Base-by-base conservation (phyloP, 257 asterid species). In the Henckelia pumila region DNA sequence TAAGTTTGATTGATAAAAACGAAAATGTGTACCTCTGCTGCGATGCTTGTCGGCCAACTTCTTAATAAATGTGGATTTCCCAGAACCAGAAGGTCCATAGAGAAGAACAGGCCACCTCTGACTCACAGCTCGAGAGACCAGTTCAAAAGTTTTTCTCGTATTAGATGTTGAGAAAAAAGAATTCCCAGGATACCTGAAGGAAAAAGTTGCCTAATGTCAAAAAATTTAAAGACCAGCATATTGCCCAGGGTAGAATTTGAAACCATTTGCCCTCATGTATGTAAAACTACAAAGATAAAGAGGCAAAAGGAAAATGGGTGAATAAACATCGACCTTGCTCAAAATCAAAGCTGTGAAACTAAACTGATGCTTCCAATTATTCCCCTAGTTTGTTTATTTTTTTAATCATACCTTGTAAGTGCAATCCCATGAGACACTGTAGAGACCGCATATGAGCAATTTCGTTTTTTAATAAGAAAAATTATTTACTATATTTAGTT, bases 41-140 rank as follows among this genome's bases (percentile, higher is more conserved):
- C 94, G 85, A 75, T 75, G 68, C 71, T 57, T 75, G 56, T 75
- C 77, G 28, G 96, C 96, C 82, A 91, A 82, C 71, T 78, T 82
- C 71, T 80, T 66, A 73, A 91, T 75, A 44, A 88, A 79, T 49
- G 97, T 86, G 68, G 96, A 86, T 83, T 94, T 94, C 72, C 99
- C 99, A 64, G 85, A 65, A 73, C 99, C 97, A 63, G 96, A 82
- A 30, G 96, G 96, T 60, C 99, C 97, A 73, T 85, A 86, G 40
- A 94, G 87, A 79, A 94, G 97, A 77, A 94, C 93, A 56, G 99
- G 97, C 95, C 96, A 88, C 70, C 95, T 84, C 77, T 94, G 95
- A 80, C 84, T 88, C 78, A 91, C 84, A 50, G 97, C 97, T 73
- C 88, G 71, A 47, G 79, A 75, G 64, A 87, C 90, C 96, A 91